Percentiles rank a stretch among this genome's conserved stretches.
Conservation (phyloP, 1,139 yeast genomes). For the Petasospora rhodanensis region DNA sequence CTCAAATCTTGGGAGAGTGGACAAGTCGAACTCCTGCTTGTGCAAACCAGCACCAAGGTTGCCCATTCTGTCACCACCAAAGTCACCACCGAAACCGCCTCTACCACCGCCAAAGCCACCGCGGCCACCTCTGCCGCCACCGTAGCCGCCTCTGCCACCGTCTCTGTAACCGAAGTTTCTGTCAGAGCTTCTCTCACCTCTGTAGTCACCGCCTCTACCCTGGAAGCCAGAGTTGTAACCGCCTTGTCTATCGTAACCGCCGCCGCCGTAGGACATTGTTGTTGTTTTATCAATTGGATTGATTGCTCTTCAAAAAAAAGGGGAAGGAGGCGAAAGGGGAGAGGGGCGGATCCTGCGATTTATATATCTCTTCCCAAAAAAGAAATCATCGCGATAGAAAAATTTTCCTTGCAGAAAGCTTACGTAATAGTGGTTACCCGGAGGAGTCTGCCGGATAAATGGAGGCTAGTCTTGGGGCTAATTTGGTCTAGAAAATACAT, state of each 20-base stretch:
- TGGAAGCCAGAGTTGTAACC: slow-evolving; percentile 31
- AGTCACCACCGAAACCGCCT: slow-evolving; percentile 33
- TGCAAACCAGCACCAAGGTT: slow-evolving; percentile 54
- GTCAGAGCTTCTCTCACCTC: slow-evolving; percentile 33
- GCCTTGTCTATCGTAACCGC: slow-evolving; percentile 26
- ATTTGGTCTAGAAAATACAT: no score
- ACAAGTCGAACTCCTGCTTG: slow-evolving; percentile 79
- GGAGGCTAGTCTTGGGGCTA: no score
- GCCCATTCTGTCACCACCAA: slow-evolving; percentile 39
- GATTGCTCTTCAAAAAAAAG: no score
- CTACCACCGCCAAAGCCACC: slow-evolving; percentile 34
- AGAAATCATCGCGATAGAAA: no score
- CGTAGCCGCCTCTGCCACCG: slow-evolving; percentile 33
- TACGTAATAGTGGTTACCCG: no score
- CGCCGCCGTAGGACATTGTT: slow-evolving; percentile 32
- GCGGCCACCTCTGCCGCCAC: slow-evolving; percentile 28
- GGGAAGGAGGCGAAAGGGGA: no score
- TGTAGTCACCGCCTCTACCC: slow-evolving; percentile 21
- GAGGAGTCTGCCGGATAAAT: no score
- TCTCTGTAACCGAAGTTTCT: slow-evolving; percentile 34
- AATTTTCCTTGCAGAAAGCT: no score
- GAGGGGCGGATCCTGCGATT: no score
- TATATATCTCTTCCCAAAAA: no score
- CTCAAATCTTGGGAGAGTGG: slow-evolving; percentile 80
- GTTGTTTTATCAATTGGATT: neutral